A percentile compares a stretch with the other conserved stretches of the same genome.
phyloP scores from a whole-genome alignment of 345 rosid species.

The Adansonia digitata region DNA sequence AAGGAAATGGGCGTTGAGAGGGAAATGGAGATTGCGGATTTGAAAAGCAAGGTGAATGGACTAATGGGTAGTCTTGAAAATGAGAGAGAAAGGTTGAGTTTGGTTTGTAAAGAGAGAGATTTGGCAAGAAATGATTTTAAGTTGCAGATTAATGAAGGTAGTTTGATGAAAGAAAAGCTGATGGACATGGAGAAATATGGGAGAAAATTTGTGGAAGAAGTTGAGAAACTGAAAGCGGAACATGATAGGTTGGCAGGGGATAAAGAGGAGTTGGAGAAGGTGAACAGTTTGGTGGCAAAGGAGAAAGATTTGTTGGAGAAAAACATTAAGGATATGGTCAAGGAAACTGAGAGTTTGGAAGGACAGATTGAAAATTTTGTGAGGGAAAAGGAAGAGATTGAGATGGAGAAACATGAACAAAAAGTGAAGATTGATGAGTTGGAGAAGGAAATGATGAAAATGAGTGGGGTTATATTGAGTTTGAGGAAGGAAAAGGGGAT shows the following conservation, averaged over 20 bases:
- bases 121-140: conserved; percentile 25
- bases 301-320: conserved; percentile 32
- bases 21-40: conserved; percentile 31
- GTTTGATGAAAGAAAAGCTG: conserved; percentile 31
- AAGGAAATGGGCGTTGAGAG: conserved; percentile 33
- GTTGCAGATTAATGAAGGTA: conserved; percentile 26
- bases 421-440: conserved; percentile 29
- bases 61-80: conserved; percentile 27
- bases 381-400: conserved; percentile 38
- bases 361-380: conserved; percentile 25
- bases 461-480: conserved; percentile 24
- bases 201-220: conserved; percentile 21
- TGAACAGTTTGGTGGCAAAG: conserved; percentile 18
- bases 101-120: conserved; percentile 44
- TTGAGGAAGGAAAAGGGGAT: conserved; percentile 37
- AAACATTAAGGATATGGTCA: conserved; percentile 21
- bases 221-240: conserved; percentile 30
- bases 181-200: conserved; percentile 36
- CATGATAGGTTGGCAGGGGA: conserved; percentile 4
- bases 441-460: conserved; percentile 25
- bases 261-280: conserved; percentile 18
- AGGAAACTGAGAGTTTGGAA: conserved; percentile 33
- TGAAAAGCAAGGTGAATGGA: conserved; percentile 31
- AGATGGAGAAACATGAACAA: conserved; percentile 27
- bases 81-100: conserved; percentile 25